These are phyloP conservation scores for Clathrospora elynae DNA, from an alignment of 2,329 filamentous ascomycete species.

Conservation along the genomic window DNA sequence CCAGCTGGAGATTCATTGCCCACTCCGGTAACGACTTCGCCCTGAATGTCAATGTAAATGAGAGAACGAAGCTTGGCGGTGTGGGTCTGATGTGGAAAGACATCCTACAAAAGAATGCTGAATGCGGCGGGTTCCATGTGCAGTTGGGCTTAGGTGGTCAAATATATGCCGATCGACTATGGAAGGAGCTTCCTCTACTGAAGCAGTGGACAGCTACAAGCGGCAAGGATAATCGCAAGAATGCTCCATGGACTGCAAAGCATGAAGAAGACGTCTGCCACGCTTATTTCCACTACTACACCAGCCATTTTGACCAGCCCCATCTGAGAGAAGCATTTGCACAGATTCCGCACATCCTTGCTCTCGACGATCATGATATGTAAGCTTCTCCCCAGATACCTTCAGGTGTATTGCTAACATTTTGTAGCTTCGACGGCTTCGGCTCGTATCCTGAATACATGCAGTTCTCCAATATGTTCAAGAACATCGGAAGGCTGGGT, in stretches of 20 bases:
- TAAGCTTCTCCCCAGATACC: constrained; percentile 60
- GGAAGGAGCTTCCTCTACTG: constrained; percentile 91
- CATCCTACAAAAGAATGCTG: constrained; percentile 93
- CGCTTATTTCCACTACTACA: constrained; percentile 99
- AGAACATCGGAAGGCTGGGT: constrained; percentile 93
- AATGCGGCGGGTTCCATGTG: constrained; percentile 93
- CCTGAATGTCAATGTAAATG: constrained; percentile 81
- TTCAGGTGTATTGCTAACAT: constrained; percentile 10
- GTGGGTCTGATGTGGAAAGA: constrained; percentile 99
- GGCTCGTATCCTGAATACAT: constrained; percentile 98
- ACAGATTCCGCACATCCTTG: constrained; percentile 91
- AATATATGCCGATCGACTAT: constrained; percentile 92
- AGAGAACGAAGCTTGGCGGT: constrained; percentile 83
- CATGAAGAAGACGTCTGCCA: constrained; percentile 95
- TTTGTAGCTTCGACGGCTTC: constrained; percentile 85
- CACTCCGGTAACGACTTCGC: constrained; percentile 97
- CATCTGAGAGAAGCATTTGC: constrained; percentile 94
- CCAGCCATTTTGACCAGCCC: constrained; percentile 96
- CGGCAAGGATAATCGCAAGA: constrained; percentile 91
- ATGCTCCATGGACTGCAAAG: constrained; percentile 86
- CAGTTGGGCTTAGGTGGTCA: constrained; percentile 92
- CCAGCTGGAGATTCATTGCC: constrained; percentile 92
- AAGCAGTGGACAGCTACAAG: constrained; percentile 95
- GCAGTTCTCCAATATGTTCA: constrained; percentile 97
- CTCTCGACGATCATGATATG: constrained; percentile 98